Evolutionary conservation across 495 filamentous ascomycete genomes (phyloP), one percentile per base, ranked within the genome.

Genomic region (Aspergillus affinis): DNA sequence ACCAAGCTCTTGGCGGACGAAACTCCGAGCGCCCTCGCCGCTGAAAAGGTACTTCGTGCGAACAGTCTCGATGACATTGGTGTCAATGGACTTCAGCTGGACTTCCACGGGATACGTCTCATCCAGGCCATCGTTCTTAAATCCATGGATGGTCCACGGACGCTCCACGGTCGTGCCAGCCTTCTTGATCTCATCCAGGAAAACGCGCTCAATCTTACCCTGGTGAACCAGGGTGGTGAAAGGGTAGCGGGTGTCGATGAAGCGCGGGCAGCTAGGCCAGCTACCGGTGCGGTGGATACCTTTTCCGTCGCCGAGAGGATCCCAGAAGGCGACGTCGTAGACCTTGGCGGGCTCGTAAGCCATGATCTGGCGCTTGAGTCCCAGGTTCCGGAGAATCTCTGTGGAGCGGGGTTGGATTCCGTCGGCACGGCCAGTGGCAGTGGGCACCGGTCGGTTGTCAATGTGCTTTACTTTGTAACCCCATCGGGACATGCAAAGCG

Each of bases 401-500:
- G 92, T 73, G 50, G 90, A 81, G 72, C 91, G 79, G 76, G 86
- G 75, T 72, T 88, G 85, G 58, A 88, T 86, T 72, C 89, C 91
- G 84, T 96, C 81, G 79, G 91, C 82, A 75, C 90, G 75, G 73
- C 86, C 86, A 57, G 86, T 88, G 18, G 80, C 72, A 21, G 86
- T 88, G 19, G 84, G 85, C 51, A 83, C 80, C 0, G 83, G 78
- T 20, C 86, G 80, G 67, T 87, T 87, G 70, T 89, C 85, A 62
- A 88, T 83, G 64, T 86, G 81, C 73, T 85, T 88, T 62, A 88
- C 85, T 63, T 82, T 85, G 76, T 87, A 88, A 18, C 85, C 85
- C 83, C 83, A 88, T 68, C 86, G 75, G 49, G 82, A 84, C 62
- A 89, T 87, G 73, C 89, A 92, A 18, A 91, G 88, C n/a, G 89